These are phyloP conservation scores for Penicillium griseofulvum DNA, from an alignment of 2,329 filamentous ascomycete species.

Conservation along the genomic window DNA sequence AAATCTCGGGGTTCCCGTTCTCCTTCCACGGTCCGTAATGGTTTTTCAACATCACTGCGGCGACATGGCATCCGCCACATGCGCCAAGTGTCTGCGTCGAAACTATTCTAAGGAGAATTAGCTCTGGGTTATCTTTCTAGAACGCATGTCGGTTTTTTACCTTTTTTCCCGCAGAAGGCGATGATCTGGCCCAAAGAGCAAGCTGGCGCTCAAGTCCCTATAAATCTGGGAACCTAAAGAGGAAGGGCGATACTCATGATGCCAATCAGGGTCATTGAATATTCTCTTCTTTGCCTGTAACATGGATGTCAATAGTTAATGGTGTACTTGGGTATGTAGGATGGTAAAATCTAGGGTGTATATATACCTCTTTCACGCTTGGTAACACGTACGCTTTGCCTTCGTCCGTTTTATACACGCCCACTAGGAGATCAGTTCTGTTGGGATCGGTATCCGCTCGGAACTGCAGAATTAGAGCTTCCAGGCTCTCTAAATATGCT, in stretches of 20 bases:
- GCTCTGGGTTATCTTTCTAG: background rate
- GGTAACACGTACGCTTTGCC: conserved; percentile 12
- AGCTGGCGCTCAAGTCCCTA: conserved; percentile 7
- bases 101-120: conserved; percentile 3
- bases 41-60: conserved; percentile 6
- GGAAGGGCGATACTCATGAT: conserved; percentile 15
- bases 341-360: background rate
- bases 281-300: conserved; percentile 12
- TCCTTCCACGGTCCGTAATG: conserved; percentile 16
- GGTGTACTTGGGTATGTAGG: no score
- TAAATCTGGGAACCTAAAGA: conserved; percentile 10
- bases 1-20: conserved; percentile 9
- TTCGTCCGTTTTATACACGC: conserved; percentile 16
- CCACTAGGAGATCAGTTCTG: conserved; percentile 14
- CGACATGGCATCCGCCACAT: conserved; percentile 13
- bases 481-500: conserved; percentile 3
- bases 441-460: conserved; percentile 10
- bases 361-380: conserved; percentile 13
- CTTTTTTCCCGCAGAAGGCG: conserved; percentile 15
- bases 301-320: background rate
- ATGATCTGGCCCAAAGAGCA: conserved; percentile 13
- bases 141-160: background rate
- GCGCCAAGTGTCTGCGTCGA: conserved; percentile 15
- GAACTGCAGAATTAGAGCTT: conserved; percentile 1
- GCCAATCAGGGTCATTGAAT: conserved; percentile 14